Conservation (phyloP, 371 early-diverging fungal species). For the Mortierella sp. region DNA sequence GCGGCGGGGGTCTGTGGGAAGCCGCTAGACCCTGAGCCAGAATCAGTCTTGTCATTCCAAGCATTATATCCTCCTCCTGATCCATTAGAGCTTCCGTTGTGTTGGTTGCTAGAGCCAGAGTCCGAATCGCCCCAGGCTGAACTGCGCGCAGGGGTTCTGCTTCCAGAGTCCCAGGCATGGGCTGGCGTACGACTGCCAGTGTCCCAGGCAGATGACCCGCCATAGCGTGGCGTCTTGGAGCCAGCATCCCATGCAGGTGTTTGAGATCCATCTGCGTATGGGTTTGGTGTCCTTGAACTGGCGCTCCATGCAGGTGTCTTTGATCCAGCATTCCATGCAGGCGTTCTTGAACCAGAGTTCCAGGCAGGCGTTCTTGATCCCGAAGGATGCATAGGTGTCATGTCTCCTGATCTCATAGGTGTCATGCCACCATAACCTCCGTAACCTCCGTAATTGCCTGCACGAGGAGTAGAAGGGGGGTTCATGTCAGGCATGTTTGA, state of each 20-base stretch:
- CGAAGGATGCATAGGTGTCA: conserved; percentile 70
- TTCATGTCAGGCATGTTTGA: conserved; percentile 43
- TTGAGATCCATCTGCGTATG: conserved; percentile 74
- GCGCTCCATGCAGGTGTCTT: conserved; percentile 82
- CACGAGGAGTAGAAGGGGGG: conserved; percentile 35
- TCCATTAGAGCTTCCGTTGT: conserved; percentile 22
- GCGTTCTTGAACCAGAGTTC: conserved; percentile 73
- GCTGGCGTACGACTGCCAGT: conserved; percentile 62
- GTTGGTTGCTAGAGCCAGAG: conserved; percentile 23
- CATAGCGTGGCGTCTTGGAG: conserved; percentile 69
- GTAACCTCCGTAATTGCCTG: conserved; percentile 47
- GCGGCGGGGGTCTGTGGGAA: conserved; percentile 56
- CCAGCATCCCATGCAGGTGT: conserved; percentile 84
- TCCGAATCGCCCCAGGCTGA: conserved; percentile 53
- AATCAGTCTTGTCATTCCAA: conserved; percentile 45
- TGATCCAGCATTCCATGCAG: conserved; percentile 62
- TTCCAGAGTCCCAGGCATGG: conserved; percentile 69
- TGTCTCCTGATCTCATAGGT: conserved; percentile 59
- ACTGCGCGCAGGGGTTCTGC: conserved; percentile 70
- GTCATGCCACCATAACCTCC: conserved; percentile 54
- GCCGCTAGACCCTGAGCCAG: conserved; percentile 29
- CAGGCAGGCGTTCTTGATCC: conserved; percentile 84
- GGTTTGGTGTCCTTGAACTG: conserved; percentile 77
- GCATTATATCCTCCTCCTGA: conserved; percentile 32
- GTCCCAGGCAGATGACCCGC: conserved; percentile 53